phyloP scores from a whole-genome alignment of 306 rosid genomes.

The Quercus robur region DNA sequence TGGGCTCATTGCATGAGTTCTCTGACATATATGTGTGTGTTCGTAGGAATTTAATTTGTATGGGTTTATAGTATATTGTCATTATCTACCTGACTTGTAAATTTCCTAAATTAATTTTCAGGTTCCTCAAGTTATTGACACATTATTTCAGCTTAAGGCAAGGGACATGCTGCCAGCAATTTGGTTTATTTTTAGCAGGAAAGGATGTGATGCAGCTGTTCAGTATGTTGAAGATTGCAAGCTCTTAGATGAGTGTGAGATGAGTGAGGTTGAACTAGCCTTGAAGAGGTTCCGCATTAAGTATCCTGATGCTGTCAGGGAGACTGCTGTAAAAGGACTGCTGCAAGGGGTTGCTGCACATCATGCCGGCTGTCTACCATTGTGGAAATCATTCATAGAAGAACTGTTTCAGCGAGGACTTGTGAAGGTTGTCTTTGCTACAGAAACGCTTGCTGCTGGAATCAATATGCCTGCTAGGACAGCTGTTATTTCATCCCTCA shows the following conservation, averaged over 20 bases:
- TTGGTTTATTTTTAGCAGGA: slow-evolving; percentile 99
- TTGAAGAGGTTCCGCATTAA: slow-evolving; percentile 80
- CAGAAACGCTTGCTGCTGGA: slow-evolving; percentile 98
- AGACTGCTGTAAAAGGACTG: slow-evolving; percentile 76
- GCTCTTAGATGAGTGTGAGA: slow-evolving; percentile 80
- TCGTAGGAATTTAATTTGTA: not conserved
- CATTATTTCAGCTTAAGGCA: slow-evolving; percentile 76
- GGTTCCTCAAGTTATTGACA: slow-evolving; percentile 91
- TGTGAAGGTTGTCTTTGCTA: slow-evolving; percentile 94
- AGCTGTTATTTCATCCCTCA: slow-evolving; percentile 84
- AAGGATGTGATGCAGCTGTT: slow-evolving; percentile 94
- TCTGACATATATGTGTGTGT: not conserved
- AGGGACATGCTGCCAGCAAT: slow-evolving; percentile 93
- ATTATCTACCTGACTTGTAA: not conserved
- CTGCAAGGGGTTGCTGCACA: slow-evolving; percentile 93
- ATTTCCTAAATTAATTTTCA: slow-evolving; percentile 22
- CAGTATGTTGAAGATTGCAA: slow-evolving; percentile 74
- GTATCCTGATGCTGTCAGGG: slow-evolving; percentile 96
- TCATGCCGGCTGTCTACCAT: slow-evolving; percentile 97
- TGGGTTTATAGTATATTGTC: not conserved
- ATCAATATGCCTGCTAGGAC: slow-evolving; percentile 98
- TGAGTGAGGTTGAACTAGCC: slow-evolving; percentile 82
- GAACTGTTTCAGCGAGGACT: slow-evolving; percentile 92
- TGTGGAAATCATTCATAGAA: slow-evolving; percentile 94
- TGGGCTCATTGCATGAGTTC: slow-evolving; percentile 30